These are phyloP conservation scores for Xenosphaeropsis pyriputrescens DNA, from an alignment of 2,329 filamentous ascomycete species.

Conservation along the genomic window DNA sequence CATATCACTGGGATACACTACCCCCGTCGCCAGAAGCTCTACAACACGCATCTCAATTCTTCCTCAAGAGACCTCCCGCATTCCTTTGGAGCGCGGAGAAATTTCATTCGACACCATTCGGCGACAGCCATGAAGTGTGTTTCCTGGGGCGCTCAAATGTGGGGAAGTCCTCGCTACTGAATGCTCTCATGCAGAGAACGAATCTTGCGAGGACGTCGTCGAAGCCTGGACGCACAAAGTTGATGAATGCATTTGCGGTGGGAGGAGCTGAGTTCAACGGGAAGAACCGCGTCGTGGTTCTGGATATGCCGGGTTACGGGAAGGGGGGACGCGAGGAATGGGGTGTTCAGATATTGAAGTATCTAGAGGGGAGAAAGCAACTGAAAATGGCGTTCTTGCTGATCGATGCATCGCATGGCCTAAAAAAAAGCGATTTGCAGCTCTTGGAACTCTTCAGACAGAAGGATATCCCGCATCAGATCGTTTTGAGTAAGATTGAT, in stretches of 20 bases:
- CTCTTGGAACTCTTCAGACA: conserved; percentile 39
- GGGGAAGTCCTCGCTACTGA: conserved; percentile 53
- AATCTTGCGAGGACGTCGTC: conserved; percentile 38
- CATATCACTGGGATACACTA: conserved; percentile 34
- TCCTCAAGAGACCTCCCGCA: conserved; percentile 28
- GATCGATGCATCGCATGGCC: conserved; percentile 45
- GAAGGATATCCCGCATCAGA: conserved; percentile 44
- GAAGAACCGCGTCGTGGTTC: conserved; percentile 31
- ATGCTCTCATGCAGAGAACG: conserved; percentile 37
- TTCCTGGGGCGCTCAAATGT: conserved; percentile 60
- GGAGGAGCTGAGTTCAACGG: conserved; percentile 21
- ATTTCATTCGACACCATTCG: conserved; percentile 42
- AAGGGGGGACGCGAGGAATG: conserved; percentile 44
- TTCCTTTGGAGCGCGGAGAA: conserved; percentile 43
- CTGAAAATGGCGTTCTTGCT: conserved; percentile 45
- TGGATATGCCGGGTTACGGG: conserved; percentile 63
- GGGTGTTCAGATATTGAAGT: conserved; percentile 56
- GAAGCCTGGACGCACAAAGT: conserved; percentile 44
- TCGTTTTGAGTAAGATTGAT: conserved; percentile 54
- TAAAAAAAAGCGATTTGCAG: conserved; percentile 43
- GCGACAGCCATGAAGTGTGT: conserved; percentile 21
- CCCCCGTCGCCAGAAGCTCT: conserved; percentile 27
- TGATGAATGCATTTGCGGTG: conserved; percentile 53
- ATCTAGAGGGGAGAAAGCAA: conserved; percentile 45
- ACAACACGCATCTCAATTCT: conserved; percentile 27